Conservation (phyloP, 306 rosid genomes). For the Canavalia gladiata region DNA sequence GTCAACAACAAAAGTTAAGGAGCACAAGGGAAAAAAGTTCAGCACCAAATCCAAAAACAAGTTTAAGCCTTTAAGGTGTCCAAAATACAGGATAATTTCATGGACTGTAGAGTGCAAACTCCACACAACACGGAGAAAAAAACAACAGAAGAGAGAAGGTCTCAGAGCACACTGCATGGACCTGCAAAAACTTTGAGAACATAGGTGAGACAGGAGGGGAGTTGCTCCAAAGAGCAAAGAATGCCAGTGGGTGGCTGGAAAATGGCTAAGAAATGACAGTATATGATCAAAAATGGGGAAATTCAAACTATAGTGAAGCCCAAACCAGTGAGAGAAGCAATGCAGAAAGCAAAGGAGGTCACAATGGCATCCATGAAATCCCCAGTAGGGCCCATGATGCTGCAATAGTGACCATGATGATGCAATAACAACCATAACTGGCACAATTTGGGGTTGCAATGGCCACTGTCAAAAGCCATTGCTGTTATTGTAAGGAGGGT, state of each 20-base stretch:
- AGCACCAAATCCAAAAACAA: neutral
- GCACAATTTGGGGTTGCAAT: neutral
- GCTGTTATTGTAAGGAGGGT: neutral
- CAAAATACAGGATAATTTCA: slow-evolving; percentile 13
- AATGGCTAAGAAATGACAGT: neutral
- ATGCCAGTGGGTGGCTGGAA: neutral
- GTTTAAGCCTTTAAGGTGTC: neutral
- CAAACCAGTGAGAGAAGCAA: neutral
- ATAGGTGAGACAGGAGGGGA: neutral
- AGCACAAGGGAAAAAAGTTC: neutral
- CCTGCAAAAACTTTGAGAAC: neutral
- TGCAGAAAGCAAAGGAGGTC: neutral
- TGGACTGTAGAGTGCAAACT: neutral
- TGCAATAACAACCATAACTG: neutral
- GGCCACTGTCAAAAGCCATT: neutral
- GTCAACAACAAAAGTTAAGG: neutral
- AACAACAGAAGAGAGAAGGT: slow-evolving; percentile 11
- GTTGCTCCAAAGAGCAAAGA: slow-evolving; percentile 1
- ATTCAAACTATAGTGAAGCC: neutral
- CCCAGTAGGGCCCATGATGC: neutral
- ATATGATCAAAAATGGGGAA: neutral
- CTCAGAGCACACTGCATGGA: neutral
- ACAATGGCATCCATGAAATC: neutral
- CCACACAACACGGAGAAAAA: neutral
- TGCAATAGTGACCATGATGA: neutral